These are phyloP conservation scores for Aspergillus jensenii DNA, from an alignment of 2,329 filamentous ascomycete genomes.

Conservation along the genomic window DNA sequence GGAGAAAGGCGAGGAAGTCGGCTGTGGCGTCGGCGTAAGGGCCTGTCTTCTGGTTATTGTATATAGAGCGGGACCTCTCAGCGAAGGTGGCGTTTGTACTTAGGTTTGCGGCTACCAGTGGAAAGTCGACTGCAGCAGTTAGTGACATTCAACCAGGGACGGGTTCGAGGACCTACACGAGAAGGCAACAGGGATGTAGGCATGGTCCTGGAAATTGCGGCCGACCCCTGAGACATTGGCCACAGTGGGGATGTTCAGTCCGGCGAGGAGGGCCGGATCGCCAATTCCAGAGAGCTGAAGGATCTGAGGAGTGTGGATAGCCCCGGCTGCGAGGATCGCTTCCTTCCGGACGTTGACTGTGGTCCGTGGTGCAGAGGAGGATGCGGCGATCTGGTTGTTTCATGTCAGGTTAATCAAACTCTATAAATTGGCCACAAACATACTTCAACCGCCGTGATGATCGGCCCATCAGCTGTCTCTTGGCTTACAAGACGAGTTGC, in stretches of 20 bases:
- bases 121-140: slow-evolving; percentile 6
- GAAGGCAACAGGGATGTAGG: slow-evolving; percentile 4
- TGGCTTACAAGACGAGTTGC: slow-evolving; percentile 1
- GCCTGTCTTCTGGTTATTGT: slow-evolving; percentile 1
- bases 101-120: slow-evolving; percentile 6
- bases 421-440: not conserved
- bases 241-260: not conserved
- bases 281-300: slow-evolving; percentile 9
- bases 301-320: slow-evolving; percentile 8
- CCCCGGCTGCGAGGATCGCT: slow-evolving; percentile 6
- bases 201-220: slow-evolving; percentile 8
- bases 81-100: slow-evolving; percentile 9
- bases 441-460: not conserved
- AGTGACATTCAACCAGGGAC: not conserved
- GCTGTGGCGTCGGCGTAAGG: slow-evolving; percentile 11
- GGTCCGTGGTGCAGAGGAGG: not conserved
- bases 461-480: not conserved
- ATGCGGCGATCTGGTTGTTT: not conserved
- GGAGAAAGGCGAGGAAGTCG: slow-evolving; percentile 8
- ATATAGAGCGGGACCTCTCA: not conserved
- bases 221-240: slow-evolving; percentile 4
- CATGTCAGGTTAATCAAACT: not conserved
- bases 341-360: slow-evolving; percentile 2
- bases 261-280: not conserved
- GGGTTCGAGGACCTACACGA: not conserved